phyloP scores from a whole-genome alignment of 768 basidiomycete genomes.

The Hysterangium stoloniferum region DNA sequence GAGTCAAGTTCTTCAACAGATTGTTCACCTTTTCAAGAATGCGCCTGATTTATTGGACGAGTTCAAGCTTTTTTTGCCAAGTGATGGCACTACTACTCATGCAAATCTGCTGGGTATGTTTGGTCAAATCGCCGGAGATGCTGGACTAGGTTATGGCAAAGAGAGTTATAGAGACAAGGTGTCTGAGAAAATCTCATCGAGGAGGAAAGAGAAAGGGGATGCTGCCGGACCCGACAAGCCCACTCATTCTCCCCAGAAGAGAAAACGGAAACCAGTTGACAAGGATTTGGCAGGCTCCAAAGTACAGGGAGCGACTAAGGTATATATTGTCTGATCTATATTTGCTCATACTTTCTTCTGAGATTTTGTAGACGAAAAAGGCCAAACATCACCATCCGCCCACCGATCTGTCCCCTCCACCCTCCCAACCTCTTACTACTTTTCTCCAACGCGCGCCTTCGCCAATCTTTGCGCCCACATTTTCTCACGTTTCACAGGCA shows the following conservation, averaged over 20 bases:
- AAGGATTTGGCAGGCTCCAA: conserved; percentile 24
- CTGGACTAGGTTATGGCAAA: not conserved
- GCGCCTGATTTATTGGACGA: conserved; percentile 67
- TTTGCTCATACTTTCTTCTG: not conserved
- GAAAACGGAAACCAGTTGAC: conserved; percentile 58
- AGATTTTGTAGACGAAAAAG: conserved; percentile 18
- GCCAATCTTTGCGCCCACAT: conserved; percentile 12
- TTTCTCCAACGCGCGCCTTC: not conserved
- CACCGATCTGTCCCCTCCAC: not conserved
- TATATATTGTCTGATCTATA: conserved; percentile 2
- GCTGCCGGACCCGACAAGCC: conserved; percentile 27
- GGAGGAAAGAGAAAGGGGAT: conserved; percentile 43
- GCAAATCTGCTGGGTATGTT: conserved; percentile 11
- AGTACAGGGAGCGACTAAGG: conserved; percentile 19
- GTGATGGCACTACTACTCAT: conserved; percentile 36
- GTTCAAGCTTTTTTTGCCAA: conserved; percentile 68
- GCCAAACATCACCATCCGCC: conserved; percentile 19
- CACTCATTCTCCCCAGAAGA: conserved; percentile 44
- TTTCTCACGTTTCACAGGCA: conserved; percentile 8
- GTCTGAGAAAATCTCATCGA: not conserved
- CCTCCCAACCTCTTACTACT: not conserved
- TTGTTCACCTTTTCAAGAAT: conserved; percentile 65
- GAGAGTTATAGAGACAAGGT: not conserved
- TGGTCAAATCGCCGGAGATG: conserved; percentile 5
- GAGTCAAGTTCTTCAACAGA: conserved; percentile 63